Percentiles rank a stretch among this genome's conserved stretches.
Evolutionary conservation across 768 basidiomycete genomes (phyloP).

Genomic region (Scleroderma bovista): DNA sequence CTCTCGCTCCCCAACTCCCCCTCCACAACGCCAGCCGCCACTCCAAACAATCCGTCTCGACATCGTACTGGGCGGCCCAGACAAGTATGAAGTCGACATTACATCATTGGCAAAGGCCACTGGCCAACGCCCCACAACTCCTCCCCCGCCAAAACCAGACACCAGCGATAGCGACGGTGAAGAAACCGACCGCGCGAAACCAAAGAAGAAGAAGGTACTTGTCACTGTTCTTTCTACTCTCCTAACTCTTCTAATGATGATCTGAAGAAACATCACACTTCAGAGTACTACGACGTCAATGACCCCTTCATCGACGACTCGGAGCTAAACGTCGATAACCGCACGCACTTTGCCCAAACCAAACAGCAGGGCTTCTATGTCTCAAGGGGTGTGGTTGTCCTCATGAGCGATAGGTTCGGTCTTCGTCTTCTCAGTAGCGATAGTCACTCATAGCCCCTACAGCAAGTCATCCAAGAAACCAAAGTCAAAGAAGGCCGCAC

Average conservation of each 20-base stretch:
- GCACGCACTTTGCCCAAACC: slow-evolving; percentile 86
- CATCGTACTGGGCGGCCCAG: slow-evolving; percentile 65
- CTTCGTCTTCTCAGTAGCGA: background rate
- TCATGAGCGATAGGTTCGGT: slow-evolving; percentile 68
- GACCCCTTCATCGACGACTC: slow-evolving; percentile 99
- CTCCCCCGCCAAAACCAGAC: slow-evolving; percentile 42
- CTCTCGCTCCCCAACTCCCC: slow-evolving; percentile 56
- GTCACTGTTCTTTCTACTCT: background rate
- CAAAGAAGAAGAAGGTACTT: slow-evolving; percentile 37
- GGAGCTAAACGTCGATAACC: slow-evolving; percentile 84
- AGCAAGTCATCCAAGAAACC: slow-evolving; percentile 63
- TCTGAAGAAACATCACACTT: slow-evolving; percentile 43
- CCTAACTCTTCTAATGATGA: background rate
- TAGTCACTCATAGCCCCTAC: slow-evolving; percentile 16
- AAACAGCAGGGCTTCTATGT: slow-evolving; percentile 94
- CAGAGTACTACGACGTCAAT: slow-evolving; percentile 83
- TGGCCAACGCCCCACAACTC: slow-evolving; percentile 60
- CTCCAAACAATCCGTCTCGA: slow-evolving; percentile 63
- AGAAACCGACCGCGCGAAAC: slow-evolving; percentile 31
- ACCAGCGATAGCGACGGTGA: slow-evolving; percentile 55
- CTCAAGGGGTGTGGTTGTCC: slow-evolving; percentile 78
- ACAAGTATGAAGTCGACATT: slow-evolving; percentile 72
- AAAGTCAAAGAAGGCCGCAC: slow-evolving; percentile 50
- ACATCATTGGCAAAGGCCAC: slow-evolving; percentile 50
- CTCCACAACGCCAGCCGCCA: slow-evolving; percentile 41